Evolutionary conservation across 2,329 filamentous ascomycete species (phyloP).

Genomic region (Sarocladium strictum): DNA sequence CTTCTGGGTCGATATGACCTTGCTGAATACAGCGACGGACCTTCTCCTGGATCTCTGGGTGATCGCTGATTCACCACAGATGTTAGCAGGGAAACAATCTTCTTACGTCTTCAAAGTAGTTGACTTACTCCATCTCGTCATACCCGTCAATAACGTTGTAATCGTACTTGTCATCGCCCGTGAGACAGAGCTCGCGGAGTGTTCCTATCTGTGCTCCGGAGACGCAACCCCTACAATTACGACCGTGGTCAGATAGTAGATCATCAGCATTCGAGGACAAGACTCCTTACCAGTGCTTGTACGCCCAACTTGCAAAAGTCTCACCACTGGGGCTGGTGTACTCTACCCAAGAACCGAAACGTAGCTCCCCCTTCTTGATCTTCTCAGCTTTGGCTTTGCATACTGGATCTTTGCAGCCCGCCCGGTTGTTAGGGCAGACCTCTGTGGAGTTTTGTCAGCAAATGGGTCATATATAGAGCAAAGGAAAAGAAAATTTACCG

Average conservation of each 20-base stretch:
- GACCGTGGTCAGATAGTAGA: background rate
- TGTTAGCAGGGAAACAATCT: background rate
- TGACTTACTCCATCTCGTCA: slow-evolving; percentile 60
- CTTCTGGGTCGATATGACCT: slow-evolving; percentile 76
- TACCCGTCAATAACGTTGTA: slow-evolving; percentile 71
- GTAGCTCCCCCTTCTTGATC: slow-evolving; percentile 72
- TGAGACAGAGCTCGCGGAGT: slow-evolving; percentile 50
- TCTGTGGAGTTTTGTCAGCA: slow-evolving; percentile 45
- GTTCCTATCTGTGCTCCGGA: slow-evolving; percentile 69
- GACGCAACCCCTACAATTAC: slow-evolving; percentile 72
- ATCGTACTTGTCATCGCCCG: slow-evolving; percentile 44
- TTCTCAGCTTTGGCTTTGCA: slow-evolving; percentile 69
- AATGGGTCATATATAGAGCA: background rate
- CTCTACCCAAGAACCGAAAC: slow-evolving; percentile 68
- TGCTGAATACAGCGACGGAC: slow-evolving; percentile 64
- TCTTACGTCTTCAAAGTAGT: background rate
- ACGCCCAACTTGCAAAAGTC: slow-evolving; percentile 50
- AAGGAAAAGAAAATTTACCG: slow-evolving; percentile 12
- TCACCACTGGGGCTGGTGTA: slow-evolving; percentile 46
- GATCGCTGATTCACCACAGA: slow-evolving; percentile 24
- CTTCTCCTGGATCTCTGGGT: slow-evolving; percentile 65
- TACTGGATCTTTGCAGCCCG: slow-evolving; percentile 64
- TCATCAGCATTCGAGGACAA: slow-evolving; percentile 4
- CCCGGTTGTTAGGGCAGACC: slow-evolving; percentile 62
- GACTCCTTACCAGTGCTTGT: slow-evolving; percentile 74